Evolutionary conservation across 352 stramenopile genomes (phyloP).

Genomic region (Phytophthora nicotianae): DNA sequence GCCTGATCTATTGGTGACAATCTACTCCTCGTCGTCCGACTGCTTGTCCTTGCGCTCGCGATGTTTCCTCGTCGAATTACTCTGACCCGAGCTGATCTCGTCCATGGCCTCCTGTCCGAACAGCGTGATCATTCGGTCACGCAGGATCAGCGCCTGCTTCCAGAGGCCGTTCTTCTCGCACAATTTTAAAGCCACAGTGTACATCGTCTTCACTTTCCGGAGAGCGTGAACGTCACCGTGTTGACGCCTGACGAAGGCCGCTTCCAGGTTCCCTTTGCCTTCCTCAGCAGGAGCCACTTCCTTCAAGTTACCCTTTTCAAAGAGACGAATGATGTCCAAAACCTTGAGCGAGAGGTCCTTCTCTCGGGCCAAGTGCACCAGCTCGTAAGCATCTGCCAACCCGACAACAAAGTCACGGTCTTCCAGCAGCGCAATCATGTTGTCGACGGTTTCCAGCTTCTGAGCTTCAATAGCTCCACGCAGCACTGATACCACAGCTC

Average conservation of each 20-base stretch:
- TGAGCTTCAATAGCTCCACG: slow-evolving; percentile 34
- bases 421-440: slow-evolving; percentile 46
- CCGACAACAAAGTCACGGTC: slow-evolving; percentile 44
- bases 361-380: slow-evolving; percentile 60
- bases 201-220: slow-evolving; percentile 63
- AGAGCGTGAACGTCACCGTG: slow-evolving; percentile 35
- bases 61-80: slow-evolving; percentile 18
- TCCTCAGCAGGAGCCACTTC: slow-evolving; percentile 31
- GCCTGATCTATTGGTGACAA: slow-evolving; percentile 20
- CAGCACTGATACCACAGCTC: slow-evolving; percentile 49
- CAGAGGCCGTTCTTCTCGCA: slow-evolving; percentile 59
- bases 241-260: slow-evolving; percentile 24
- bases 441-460: slow-evolving; percentile 35
- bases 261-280: slow-evolving; percentile 36
- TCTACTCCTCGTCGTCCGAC: slow-evolving; percentile 23
- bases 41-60: slow-evolving; percentile 30
- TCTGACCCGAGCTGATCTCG: slow-evolving; percentile 26
- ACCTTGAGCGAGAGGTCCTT: slow-evolving; percentile 39
- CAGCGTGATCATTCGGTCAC: slow-evolving; percentile 50
- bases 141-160: slow-evolving; percentile 65
- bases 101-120: slow-evolving; percentile 40
- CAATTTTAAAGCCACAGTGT: slow-evolving; percentile 51
- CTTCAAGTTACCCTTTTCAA: slow-evolving; percentile 51
- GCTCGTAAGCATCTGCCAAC: slow-evolving; percentile 52
- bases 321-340: slow-evolving; percentile 56